A percentile compares a stretch with the other conserved stretches of the same genome.
phyloP scores from a whole-genome alignment of 2,329 filamentous ascomycete species.

The Neopestalotiopsis sp. region DNA sequence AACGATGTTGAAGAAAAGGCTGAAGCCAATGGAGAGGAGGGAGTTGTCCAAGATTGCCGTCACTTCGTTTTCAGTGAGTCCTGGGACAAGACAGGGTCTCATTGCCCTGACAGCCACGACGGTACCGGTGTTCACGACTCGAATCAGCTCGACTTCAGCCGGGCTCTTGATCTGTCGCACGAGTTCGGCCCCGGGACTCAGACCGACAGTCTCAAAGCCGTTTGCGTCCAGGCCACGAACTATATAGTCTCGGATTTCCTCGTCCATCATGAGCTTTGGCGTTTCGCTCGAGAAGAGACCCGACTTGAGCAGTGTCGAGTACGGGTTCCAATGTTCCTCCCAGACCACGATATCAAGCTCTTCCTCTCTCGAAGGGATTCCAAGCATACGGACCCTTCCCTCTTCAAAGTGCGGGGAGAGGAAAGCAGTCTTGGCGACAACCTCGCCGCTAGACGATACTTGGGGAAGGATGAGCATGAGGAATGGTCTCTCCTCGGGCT shows the following conservation, averaged over 20 bases:
- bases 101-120: slow-evolving; percentile 66
- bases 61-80: slow-evolving; percentile 64
- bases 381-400: slow-evolving; percentile 61
- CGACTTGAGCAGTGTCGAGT: slow-evolving; percentile 56
- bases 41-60: slow-evolving; percentile 60
- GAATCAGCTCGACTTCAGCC: slow-evolving; percentile 61
- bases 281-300: slow-evolving; percentile 40
- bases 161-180: slow-evolving; percentile 64
- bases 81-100: slow-evolving; percentile 58
- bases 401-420: slow-evolving; percentile 66
- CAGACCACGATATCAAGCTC: slow-evolving; percentile 62
- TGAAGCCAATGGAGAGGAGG: slow-evolving; percentile 57
- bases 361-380: slow-evolving; percentile 58
- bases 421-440: slow-evolving; percentile 62
- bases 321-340: slow-evolving; percentile 71
- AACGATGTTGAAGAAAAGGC: slow-evolving; percentile 68
- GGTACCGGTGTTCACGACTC: slow-evolving; percentile 68
- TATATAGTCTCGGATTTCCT: slow-evolving; percentile 70
- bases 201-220: slow-evolving; percentile 62
- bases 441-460: slow-evolving; percentile 40
- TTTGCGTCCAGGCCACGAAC: slow-evolving; percentile 57
- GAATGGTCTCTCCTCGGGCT: slow-evolving; percentile 68
- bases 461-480: slow-evolving; percentile 64
- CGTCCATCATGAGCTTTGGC: slow-evolving; percentile 65
- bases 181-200: slow-evolving; percentile 59